Percentiles rank a stretch among this genome's conserved stretches.
phyloP scores from a whole-genome alignment of 2,329 filamentous ascomycete species.

The Penicillium griseofulvum region DNA sequence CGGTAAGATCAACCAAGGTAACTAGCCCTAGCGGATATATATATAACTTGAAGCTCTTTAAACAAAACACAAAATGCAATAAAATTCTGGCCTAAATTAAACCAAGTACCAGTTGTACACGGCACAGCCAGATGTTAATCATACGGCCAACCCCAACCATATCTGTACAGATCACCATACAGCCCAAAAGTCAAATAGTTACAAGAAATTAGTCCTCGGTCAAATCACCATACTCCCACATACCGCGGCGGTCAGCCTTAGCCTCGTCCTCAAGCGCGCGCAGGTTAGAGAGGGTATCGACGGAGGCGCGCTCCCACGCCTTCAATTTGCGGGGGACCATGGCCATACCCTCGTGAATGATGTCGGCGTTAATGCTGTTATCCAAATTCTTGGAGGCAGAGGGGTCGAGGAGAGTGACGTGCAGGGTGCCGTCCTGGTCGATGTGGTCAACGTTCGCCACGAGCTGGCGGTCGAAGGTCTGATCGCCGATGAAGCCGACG shows the following conservation, averaged over 20 bases:
- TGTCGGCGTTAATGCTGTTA: conserved; percentile 85
- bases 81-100: background rate
- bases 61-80: conserved; percentile 2
- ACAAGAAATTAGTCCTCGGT: conserved; percentile 68
- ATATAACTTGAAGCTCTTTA: background rate
- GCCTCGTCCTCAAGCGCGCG: conserved; percentile 73
- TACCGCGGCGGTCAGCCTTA: conserved; percentile 75
- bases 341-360: conserved; percentile 77
- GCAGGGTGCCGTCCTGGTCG: conserved; percentile 75
- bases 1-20: conserved; percentile 1
- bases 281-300: conserved; percentile 68
- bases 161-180: conserved; percentile 20
- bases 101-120: background rate
- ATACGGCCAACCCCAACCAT: conserved; percentile 5
- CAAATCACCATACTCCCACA: conserved; percentile 98
- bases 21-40: background rate
- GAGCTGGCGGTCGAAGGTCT: conserved; percentile 71
- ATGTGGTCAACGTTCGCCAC: conserved; percentile 89
- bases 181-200: conserved; percentile 8
- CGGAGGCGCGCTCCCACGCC: conserved; percentile 79
- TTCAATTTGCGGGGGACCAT: conserved; percentile 92
- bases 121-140: conserved; percentile 5
- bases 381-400: conserved; percentile 61
- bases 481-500: conserved; percentile 69
- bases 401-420: conserved; percentile 84